Percentiles rank a stretch among this genome's conserved stretches.
These are phyloP conservation scores for Gymnopilus junonius DNA, from an alignment of 768 basidiomycete genomes.

Conservation along the genomic window DNA sequence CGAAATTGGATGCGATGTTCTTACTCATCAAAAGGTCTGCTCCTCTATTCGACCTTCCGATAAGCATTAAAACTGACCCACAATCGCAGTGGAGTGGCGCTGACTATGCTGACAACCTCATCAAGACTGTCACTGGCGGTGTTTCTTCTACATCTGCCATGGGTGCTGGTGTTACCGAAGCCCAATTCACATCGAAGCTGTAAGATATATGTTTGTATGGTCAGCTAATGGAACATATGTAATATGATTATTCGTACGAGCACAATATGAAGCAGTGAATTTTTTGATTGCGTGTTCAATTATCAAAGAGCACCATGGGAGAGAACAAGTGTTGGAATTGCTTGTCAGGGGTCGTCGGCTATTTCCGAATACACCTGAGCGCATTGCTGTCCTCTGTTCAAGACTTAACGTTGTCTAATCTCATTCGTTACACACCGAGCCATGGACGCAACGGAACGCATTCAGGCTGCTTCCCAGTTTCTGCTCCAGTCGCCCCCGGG, in stretches of 20 bases:
- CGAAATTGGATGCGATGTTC: constrained; percentile 92
- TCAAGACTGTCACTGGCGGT: constrained; percentile 97
- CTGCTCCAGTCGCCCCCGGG: constrained; percentile 92
- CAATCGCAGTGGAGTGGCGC: constrained; percentile 86
- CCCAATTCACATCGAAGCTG: constrained; percentile 67
- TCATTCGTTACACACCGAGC: background rate
- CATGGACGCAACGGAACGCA: constrained; percentile 69
- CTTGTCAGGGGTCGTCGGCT: constrained; percentile 16
- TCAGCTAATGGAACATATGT: constrained; percentile 17
- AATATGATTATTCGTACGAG: constrained; percentile 26
- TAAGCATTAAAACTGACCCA: constrained; percentile 17
- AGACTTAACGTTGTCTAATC: too few species aligned
- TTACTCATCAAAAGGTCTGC: constrained; percentile 93
- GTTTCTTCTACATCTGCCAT: constrained; percentile 99
- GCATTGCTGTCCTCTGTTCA: background rate
- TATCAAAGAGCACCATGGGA: too few species aligned
- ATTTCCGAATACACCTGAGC: constrained; percentile 17
- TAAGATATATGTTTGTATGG: constrained; percentile 20
- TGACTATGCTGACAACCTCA: constrained; percentile 87
- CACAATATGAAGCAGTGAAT: constrained; percentile 8
- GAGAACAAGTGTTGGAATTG: too few species aligned
- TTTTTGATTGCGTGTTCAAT: background rate
- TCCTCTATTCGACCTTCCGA: background rate
- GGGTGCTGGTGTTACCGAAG: constrained; percentile 94
- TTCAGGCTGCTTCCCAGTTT: constrained; percentile 75